Evolutionary conservation across 805 yeast genomes (phyloP), one percentile per base, ranked within the genome.

Genomic region (Citeromyces nyonsensis): DNA sequence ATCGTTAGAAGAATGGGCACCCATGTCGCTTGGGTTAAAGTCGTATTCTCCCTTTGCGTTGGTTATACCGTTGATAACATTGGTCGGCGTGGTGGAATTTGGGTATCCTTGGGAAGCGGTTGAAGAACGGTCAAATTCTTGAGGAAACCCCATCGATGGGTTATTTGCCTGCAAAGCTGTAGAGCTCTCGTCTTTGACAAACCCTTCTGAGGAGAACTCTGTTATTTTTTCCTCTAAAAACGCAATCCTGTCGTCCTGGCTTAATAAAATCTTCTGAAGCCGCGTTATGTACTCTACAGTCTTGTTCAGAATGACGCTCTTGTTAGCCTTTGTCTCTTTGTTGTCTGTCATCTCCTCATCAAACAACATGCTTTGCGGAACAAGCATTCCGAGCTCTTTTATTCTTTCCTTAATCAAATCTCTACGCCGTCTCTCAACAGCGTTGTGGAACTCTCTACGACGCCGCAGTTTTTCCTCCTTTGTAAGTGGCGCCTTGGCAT

Each of bases 391-490:
- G 44, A 86, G 59, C 43, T 83, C 94, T 48, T 79, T 78, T 39
- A 86, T 85, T 44, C 82, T 73, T 45, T 81, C 93, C 49, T 86
- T 85, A 46, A 86, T 86, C 43, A 83, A 62, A 51, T 88, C 97
- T 39, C 97, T 65, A 47, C 97, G 67, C 43, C 95, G 65, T 44
- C 95, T 66, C 52, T 86, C 97, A 4, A 86, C 96, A 1, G 94
- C 95, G 48, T 86, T 86, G 52, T 86, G 97, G 39, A 84, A 76
- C 48, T 85, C 95, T 37, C 94, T 59, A 39, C 95, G 66, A 39
- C 94, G 65, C 38, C 73, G 69, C 34, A 80, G 51, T 46, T 79
- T 80, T 37, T 78, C 84, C 33, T 79, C 93, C 44, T 71, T 73
- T 4, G 67, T 52, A 26, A 66, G 35, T 33, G 50, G 45, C 32